A percentile compares a stretch with the other conserved stretches of the same genome.
phyloP scores from a whole-genome alignment of 331 rosid genomes.

The Dryas integrifolia region DNA sequence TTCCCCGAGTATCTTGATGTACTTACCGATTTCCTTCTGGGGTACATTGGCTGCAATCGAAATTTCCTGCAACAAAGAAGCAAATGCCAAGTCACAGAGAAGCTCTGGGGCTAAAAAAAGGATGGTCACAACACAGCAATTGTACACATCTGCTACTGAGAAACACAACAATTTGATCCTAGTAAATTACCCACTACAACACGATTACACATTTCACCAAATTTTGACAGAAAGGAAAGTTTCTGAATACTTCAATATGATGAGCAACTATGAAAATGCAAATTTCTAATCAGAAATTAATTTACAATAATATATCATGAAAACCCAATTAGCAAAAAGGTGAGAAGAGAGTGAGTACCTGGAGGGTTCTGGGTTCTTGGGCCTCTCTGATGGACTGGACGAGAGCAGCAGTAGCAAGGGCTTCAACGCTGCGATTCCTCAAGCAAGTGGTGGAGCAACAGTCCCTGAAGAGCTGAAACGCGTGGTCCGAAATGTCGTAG shows the following conservation, averaged over 20 bases:
- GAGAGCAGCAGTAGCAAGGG: conserved; percentile 95
- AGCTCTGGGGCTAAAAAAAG: too few species aligned
- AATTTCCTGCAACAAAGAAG: conserved; percentile 61
- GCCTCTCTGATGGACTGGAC: conserved; percentile 96
- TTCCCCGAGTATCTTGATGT: conserved; percentile 94
- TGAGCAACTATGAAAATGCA: not conserved
- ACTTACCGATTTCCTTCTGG: conserved; percentile 91
- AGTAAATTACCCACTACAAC: not conserved
- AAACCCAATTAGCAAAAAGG: not conserved
- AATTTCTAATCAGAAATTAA: not conserved
- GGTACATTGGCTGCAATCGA: conserved; percentile 94
- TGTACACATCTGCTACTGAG: too few species aligned
- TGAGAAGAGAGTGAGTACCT: conserved; percentile 38
- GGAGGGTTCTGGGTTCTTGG: conserved; percentile 94
- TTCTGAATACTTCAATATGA: too few species aligned
- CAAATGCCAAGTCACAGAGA: conserved; percentile 21
- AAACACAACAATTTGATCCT: not conserved
- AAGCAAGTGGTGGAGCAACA: conserved; percentile 94
- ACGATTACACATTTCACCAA: not conserved
- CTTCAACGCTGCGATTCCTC: conserved; percentile 96
- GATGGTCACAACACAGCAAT: too few species aligned
- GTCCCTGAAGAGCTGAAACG: conserved; percentile 89
- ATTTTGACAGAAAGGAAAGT: not conserved
- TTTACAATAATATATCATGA: not conserved
- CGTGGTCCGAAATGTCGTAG: conserved; percentile 79